phyloP scores from a whole-genome alignment of 352 stramenopile genomes.

The Globisporangium viniferum region DNA sequence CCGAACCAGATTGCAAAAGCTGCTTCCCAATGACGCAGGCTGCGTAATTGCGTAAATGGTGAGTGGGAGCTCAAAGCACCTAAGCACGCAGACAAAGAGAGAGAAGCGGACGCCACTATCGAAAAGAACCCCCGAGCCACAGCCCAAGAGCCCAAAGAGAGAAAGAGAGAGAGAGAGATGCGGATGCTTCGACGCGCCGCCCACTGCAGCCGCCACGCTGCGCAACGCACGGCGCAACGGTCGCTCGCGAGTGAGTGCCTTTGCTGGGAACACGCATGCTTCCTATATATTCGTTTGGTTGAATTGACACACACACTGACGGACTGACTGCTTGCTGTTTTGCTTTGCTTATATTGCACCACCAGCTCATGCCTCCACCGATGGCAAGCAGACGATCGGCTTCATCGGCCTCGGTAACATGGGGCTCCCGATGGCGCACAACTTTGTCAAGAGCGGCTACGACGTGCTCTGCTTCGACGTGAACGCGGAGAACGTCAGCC shows the following conservation, averaged over 20 bases:
- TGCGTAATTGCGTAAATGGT: background rate
- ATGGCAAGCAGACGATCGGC: slow-evolving; percentile 36
- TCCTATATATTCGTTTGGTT: background rate
- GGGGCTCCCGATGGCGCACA: slow-evolving; percentile 88
- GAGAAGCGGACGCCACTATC: background rate
- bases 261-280: background rate
- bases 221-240: background rate
- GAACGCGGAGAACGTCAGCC: slow-evolving; percentile 27
- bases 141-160: background rate
- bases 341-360: background rate
- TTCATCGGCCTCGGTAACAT: slow-evolving; percentile 94
- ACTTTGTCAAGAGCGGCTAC: slow-evolving; percentile 71
- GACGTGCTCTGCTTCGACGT: slow-evolving; percentile 66
- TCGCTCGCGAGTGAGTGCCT: slow-evolving; percentile 11
- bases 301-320: background rate
- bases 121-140: background rate
- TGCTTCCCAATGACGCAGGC: background rate
- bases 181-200: slow-evolving; percentile 4
- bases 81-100: background rate
- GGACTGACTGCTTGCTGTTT: background rate
- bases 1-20: background rate
- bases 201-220: background rate
- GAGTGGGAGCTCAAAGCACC: background rate
- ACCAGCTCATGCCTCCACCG: background rate
- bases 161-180: background rate